Conservation (phyloP, 1,284 basidiomycete genomes). For the Puccinia horiana region DNA sequence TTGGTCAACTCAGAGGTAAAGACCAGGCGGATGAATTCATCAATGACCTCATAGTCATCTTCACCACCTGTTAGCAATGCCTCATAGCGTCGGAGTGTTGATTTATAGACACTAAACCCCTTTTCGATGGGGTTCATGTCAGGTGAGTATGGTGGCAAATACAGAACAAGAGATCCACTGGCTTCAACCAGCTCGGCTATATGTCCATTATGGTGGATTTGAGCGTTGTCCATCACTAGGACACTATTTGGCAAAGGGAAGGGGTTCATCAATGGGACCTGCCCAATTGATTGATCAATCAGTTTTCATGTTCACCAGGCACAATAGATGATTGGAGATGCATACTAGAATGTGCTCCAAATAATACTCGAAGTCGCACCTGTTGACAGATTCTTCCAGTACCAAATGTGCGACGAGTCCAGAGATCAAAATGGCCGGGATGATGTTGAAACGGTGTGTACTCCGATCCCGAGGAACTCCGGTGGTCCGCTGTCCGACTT, state of each 20-base stretch:
- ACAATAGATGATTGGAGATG: too few species aligned
- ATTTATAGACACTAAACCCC: background rate
- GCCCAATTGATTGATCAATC: too few species aligned
- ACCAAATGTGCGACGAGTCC: too few species aligned
- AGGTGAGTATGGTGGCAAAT: too few species aligned
- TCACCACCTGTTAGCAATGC: background rate
- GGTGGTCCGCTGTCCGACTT: background rate
- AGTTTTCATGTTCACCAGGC: background rate
- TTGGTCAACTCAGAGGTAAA: too few species aligned
- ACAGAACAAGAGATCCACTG: too few species aligned
- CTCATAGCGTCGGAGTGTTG: background rate
- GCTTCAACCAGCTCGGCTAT: too few species aligned
- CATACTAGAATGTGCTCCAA: too few species aligned
- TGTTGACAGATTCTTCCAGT: too few species aligned
- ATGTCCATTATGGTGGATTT: too few species aligned
- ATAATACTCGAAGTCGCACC: background rate
- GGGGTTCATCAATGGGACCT: background rate
- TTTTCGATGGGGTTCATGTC: background rate
- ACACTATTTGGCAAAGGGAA: background rate
- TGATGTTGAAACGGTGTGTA: background rate
- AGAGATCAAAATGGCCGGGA: background rate
- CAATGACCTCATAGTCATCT: background rate
- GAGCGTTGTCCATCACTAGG: too few species aligned
- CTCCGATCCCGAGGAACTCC: background rate
- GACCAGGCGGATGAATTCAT: too few species aligned